A percentile compares a stretch with the other conserved stretches of the same genome.
Conservation (phyloP, 208 protist species). For the Tritrichomonas musculus region DNA sequence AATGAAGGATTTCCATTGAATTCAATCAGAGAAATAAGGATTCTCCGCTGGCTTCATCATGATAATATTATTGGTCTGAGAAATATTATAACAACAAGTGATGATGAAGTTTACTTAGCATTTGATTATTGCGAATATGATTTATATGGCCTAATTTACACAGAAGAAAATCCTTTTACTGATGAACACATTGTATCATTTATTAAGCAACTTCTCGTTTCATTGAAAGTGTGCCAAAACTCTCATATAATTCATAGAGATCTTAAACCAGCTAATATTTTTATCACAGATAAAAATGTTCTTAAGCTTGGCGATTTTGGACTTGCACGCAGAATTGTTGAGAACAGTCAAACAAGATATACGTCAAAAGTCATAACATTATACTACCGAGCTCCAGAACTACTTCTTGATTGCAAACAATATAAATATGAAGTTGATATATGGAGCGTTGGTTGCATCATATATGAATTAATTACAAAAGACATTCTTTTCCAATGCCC, state of each 20-base stretch:
- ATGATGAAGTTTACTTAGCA: background rate
- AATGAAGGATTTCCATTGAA: conserved; percentile 28
- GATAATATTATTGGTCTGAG: conserved; percentile 1
- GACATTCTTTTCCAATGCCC: background rate
- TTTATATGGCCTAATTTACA: background rate
- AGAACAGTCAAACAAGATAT: background rate
- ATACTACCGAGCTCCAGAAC: conserved; percentile 24
- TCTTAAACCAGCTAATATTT: conserved; percentile 30
- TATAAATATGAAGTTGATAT: conserved; percentile 32
- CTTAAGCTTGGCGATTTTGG: conserved; percentile 1
- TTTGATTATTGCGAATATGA: conserved; percentile 32
- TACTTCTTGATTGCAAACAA: background rate
- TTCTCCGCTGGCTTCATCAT: background rate
- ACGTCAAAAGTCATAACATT: conserved; percentile 23
- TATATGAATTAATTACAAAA: background rate
- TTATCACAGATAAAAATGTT: background rate
- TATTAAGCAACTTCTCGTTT: background rate
- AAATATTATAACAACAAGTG: background rate
- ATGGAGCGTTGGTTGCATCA: conserved; percentile 19
- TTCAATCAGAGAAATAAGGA: conserved; percentile 14
- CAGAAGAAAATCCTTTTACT: background rate
- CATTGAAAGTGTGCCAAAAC: background rate
- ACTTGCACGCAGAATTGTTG: background rate
- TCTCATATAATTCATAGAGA: background rate
- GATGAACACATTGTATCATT: background rate